Percentiles rank a stretch among this genome's conserved stretches.
These are phyloP conservation scores for Pachyrhizus erosus DNA, from an alignment of 306 rosid species.

Conservation along the genomic window DNA sequence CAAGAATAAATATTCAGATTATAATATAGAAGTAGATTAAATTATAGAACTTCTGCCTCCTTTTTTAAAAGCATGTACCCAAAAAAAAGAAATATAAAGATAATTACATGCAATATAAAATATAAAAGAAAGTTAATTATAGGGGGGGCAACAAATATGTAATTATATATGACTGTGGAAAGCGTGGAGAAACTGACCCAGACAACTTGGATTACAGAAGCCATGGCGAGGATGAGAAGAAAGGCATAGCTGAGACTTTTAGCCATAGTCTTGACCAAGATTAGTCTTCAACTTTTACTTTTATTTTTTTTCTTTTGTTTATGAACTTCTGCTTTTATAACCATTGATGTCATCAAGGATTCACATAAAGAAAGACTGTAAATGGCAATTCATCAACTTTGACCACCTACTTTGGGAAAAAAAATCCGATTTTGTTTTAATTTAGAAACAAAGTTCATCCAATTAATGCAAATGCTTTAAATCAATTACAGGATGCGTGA, in stretches of 20 bases:
- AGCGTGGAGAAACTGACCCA: background rate
- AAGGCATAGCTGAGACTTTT: background rate
- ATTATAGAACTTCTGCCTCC: no score
- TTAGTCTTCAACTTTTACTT: background rate
- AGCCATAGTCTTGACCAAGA: background rate
- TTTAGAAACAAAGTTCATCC: background rate
- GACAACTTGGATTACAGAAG: conserved; percentile 6
- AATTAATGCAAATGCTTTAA: no score
- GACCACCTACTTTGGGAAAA: background rate
- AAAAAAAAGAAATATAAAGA: no score
- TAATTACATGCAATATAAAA: no score
- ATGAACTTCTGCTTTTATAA: background rate
- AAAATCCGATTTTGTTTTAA: background rate
- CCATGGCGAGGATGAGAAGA: conserved; percentile 27
- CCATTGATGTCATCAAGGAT: background rate
- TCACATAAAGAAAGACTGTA: background rate
- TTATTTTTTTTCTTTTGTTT: no score
- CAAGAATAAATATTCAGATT: no score
- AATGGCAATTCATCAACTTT: background rate
- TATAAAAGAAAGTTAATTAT: no score
- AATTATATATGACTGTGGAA: no score
- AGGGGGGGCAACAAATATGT: no score
- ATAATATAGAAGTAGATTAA: no score
- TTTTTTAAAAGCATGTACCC: no score
- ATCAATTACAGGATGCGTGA: no score